phyloP scores from a whole-genome alignment of 306 rosid genomes.

The Prinsepia uniflora region DNA sequence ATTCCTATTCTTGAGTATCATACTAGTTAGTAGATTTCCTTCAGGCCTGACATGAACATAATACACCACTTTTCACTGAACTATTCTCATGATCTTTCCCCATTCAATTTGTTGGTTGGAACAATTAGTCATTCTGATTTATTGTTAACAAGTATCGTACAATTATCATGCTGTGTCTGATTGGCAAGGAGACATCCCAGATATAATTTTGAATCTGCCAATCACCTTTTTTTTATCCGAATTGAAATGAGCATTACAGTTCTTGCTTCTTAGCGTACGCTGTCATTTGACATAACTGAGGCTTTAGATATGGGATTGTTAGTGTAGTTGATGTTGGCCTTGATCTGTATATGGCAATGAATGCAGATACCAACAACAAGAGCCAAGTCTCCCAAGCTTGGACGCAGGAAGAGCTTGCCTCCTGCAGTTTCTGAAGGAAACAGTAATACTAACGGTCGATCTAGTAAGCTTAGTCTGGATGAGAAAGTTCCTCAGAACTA shows the following conservation, averaged over 20 bases:
- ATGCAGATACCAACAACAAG: constrained; percentile 93
- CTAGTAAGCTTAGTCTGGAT: constrained; percentile 63
- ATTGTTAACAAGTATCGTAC: neutral
- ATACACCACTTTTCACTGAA: neutral
- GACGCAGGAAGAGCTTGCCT: constrained; percentile 68
- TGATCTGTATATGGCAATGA: constrained; percentile 14
- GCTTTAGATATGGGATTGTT: neutral
- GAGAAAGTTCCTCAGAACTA: constrained; percentile 54
- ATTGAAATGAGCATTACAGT: neutral
- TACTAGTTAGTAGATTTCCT: neutral
- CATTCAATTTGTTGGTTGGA: neutral
- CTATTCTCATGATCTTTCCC: neutral
- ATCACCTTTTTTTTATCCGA: neutral
- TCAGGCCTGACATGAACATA: neutral
- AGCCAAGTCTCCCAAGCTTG: constrained; percentile 98
- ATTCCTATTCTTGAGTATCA: neutral
- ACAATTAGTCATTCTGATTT: neutral
- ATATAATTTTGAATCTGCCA: neutral
- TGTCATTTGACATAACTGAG: neutral
- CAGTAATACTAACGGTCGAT: constrained; percentile 32
- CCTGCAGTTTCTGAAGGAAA: constrained; percentile 49
- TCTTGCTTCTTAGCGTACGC: neutral
- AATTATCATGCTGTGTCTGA: neutral
- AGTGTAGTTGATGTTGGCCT: constrained; percentile 11
- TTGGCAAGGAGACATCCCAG: neutral